Evolutionary conservation across 805 yeast genomes (phyloP), one percentile per base, ranked within the genome.

Genomic region (Teunomyces atbi): DNA sequence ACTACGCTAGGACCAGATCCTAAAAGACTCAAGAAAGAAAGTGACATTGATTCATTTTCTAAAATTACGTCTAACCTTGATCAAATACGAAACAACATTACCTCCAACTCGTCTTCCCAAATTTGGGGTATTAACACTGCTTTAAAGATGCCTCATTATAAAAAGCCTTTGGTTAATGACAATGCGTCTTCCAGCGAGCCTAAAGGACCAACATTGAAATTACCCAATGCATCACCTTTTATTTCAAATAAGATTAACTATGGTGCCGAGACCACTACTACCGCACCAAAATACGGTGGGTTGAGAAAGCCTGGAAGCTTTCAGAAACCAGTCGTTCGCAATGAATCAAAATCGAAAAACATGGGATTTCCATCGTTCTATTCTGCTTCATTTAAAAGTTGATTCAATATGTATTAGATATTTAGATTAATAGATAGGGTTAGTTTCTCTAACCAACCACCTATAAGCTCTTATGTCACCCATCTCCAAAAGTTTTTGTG

Each of bases 401-500:
- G 33, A 39, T 13, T 27, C 33, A 18, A 23, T 28, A 39, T 39
- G 32, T 28, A 39, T 39, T 39, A 43, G 6, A 27, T 15, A 19
- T 11, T 35, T 12, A 13, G 26, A n/a, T 23, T 29, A 26, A 28
- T 36, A 43, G 12, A 49, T 39, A 6, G 76, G 74, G 39, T 56
- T 59, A 4, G 89, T 83, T 64, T 89, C 95, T 50, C 77, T 77
- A 54, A 77, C 64, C 41, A 92, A 70, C 96, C 96, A 92, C 35
- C 71, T 71, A 53, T 74, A 74, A 0, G 91, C 85, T 18, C 78
- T 63, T n/a, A 73, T 70, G 47, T 83, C 85, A 3, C 78, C 76
- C 58, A 74, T 55, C 38, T 76, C 81, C 49, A 79, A 77, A 45
- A 89, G 61, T 33, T 50, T 57, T 2, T 46, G 57, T 10, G 59